Percentiles rank a stretch among this genome's conserved stretches.
phyloP scores from a whole-genome alignment of 164 flowering plant species.

The Annona cherimola region DNA sequence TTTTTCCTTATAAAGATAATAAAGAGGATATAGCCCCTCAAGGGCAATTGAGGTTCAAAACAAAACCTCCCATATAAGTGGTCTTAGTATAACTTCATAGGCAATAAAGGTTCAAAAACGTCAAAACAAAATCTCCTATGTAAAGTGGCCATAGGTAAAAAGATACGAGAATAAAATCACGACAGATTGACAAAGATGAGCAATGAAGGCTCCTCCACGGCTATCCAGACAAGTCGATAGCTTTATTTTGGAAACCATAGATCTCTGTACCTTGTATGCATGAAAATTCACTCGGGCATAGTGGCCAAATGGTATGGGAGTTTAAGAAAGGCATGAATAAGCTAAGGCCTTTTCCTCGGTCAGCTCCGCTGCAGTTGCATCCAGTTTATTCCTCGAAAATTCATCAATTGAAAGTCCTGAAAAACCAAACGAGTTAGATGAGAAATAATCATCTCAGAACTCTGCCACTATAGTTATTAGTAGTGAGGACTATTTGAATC shows the following conservation, averaged over 20 bases:
- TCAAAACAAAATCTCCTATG: neutral
- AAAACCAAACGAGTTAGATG: neutral
- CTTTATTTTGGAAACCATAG: conserved; percentile 23
- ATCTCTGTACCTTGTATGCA: conserved; percentile 6
- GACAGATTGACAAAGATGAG: neutral
- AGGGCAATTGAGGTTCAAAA: too few species aligned
- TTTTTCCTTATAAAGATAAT: too few species aligned
- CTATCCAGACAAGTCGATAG: neutral
- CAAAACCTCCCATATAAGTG: too few species aligned
- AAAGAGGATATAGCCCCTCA: too few species aligned
- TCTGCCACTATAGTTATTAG: neutral
- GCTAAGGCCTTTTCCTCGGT: conserved; percentile 86
- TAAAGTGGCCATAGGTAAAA: neutral
- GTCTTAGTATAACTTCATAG: too few species aligned
- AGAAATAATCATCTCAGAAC: neutral
- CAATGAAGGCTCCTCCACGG: conserved; percentile 1
- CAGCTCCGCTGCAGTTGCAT: conserved; percentile 80
- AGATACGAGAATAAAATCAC: neutral
- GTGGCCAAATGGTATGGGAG: neutral
- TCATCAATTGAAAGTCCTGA: conserved; percentile 79
- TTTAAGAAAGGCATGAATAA: conserved; percentile 72
- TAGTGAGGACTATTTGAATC: neutral
- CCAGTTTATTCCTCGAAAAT: conserved; percentile 87
- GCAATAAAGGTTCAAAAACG: neutral
- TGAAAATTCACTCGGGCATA: neutral